A percentile compares a stretch with the other conserved stretches of the same genome.
phyloP scores from a whole-genome alignment of 768 basidiomycete species.

The Auriculariales sp. region DNA sequence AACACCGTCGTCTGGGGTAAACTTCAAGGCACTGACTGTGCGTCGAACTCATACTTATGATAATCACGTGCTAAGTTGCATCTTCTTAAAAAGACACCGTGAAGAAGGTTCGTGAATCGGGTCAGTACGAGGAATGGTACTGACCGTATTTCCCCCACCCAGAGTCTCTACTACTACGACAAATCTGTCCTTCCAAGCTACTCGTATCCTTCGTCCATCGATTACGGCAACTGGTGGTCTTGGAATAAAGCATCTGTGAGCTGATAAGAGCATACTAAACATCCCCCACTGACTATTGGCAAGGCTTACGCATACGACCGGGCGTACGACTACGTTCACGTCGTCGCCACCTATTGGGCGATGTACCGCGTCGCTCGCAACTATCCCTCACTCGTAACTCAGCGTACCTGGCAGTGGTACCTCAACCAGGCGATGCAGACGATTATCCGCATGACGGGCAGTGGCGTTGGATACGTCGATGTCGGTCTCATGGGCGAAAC shows the following conservation, averaged over 20 bases:
- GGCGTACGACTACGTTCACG: conserved; percentile 32
- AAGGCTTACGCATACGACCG: no score
- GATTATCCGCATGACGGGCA: conserved; percentile 29
- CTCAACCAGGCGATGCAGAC: conserved; percentile 39
- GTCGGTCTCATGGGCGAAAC: conserved; percentile 47
- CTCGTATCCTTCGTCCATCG: conserved; percentile 29
- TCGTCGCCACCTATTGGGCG: conserved; percentile 33
- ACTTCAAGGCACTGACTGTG: conserved; percentile 35
- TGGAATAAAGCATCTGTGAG: no score
- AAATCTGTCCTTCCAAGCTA: conserved; percentile 30
- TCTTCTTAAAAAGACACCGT: conserved; percentile 15
- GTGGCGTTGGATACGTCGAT: conserved; percentile 27
- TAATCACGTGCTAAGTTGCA: neutral
- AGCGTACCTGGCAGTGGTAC: conserved; percentile 42
- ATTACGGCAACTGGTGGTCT: conserved; percentile 45
- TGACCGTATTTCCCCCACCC: no score
- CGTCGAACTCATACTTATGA: neutral
- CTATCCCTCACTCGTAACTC: conserved; percentile 32
- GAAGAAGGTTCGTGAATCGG: conserved; percentile 36
- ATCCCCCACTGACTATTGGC: no score
- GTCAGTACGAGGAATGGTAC: no score
- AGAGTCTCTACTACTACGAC: conserved; percentile 40
- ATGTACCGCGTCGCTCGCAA: conserved; percentile 44
- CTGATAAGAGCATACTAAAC: no score
- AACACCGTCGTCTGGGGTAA: conserved; percentile 33